These are phyloP conservation scores for Porcisia hertigi DNA, from an alignment of 208 protist species.

Conservation along the genomic window DNA sequence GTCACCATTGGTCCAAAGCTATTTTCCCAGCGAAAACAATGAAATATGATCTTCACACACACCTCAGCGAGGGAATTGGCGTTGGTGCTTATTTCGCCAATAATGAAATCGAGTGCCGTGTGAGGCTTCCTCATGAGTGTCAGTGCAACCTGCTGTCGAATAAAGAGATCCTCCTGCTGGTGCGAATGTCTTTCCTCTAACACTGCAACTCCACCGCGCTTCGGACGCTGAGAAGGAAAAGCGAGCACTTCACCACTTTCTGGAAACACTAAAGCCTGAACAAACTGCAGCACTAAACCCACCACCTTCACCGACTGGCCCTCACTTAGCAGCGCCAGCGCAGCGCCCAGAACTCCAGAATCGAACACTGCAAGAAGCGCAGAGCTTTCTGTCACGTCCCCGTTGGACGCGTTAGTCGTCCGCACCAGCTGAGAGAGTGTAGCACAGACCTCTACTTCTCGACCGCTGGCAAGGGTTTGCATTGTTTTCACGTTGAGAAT, in stretches of 20 bases:
- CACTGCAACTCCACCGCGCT: conserved; percentile 27
- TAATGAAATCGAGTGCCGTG: conserved; percentile 57
- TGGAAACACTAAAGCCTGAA: conserved; percentile 68
- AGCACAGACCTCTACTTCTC: conserved; percentile 17
- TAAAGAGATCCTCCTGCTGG: conserved; percentile 59
- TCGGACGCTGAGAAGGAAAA: conserved; percentile 79
- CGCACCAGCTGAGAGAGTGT: conserved; percentile 26
- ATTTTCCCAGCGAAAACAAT: conserved; percentile 82
- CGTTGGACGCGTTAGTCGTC: conserved; percentile 7
- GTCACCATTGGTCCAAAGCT: conserved; percentile 79
- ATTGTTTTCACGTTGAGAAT: conserved; percentile 41
- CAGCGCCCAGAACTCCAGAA: conserved; percentile 27
- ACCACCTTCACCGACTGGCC: conserved; percentile 37
- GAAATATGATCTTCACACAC: conserved; percentile 82
- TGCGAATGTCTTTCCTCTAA: conserved; percentile 47
- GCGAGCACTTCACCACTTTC: conserved; percentile 63
- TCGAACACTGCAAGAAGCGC: conserved; percentile 28
- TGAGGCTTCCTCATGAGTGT: conserved; percentile 78
- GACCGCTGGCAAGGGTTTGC: conserved; percentile 5
- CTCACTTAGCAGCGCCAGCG: conserved; percentile 42
- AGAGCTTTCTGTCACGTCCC: conserved; percentile 20
- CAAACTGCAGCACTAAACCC: conserved; percentile 43
- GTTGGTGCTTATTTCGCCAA: conserved; percentile 64
- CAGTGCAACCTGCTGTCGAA: conserved; percentile 78
- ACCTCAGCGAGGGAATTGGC: conserved; percentile 35